Evolutionary conservation across 441 rosid species (phyloP), one percentile per base, ranked within the genome.

Genomic region (Isatis lusitanica): DNA sequence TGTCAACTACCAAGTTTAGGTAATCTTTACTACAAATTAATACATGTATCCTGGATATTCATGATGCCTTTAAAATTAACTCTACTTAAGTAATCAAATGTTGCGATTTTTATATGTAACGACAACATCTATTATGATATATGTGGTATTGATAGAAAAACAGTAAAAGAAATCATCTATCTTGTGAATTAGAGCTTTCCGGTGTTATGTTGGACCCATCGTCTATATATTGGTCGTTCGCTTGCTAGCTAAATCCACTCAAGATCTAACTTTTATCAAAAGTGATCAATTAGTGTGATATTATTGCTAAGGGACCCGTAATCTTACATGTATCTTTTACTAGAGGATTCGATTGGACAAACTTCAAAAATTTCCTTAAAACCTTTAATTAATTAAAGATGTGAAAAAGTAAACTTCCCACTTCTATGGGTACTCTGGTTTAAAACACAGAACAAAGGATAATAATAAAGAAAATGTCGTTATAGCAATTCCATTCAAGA

Each of bases 271-370:
- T 62, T 62, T 53, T 24, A 30, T 7, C 10, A 9, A 63, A 75
- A 63, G 18, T 60, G 30, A 68, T 16, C 16, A 63, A 26, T 55
- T 9, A 56, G 36, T 70, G 28, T 30, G 21, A 33, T 42, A 63
- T 70, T 38, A 46, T 69, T 46, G 40, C 11, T 10, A 55, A 68
- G 38, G 46, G 71, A 63, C 71, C 79, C 46, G 3, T 62, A 50
- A 74, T 35, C 70, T 60, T 36, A 46, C 31, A n/a, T 21, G 11
- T 7, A 63, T 30, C 39, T 16, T 56, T 51, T 40, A 50, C 68
- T 51, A 7, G 7, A 10, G 33, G 3, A 58, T 59, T 43, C 53
- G 40, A 61, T 52, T 74, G 63, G 57, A 60, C 56, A 31, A 60
- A 11, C 40, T 51, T 60, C 28, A 17, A 57, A 28, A 0, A 9